Evolutionary conservation across 2,329 filamentous ascomycete species (phyloP), one percentile per base, ranked within the genome.

Genomic region (Coleophoma crateriformis): DNA sequence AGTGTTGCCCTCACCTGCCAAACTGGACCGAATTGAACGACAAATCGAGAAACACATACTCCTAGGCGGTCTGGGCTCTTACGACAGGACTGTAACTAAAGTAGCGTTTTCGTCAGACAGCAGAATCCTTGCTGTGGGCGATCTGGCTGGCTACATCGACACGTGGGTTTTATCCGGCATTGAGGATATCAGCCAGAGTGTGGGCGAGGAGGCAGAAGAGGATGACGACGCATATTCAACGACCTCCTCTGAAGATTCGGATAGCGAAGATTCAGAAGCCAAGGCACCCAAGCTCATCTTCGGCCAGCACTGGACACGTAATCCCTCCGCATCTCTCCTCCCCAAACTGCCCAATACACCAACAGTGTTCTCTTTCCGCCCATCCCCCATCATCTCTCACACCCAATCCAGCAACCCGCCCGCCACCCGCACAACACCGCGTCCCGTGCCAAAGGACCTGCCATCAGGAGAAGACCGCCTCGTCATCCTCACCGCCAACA

Each of bases 141-240:
- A 96, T 65, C 69, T 96, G 47, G 84, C 87, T 40, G 94, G 94
- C 40, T 90, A 85, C 67, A 75, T 97, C 33, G 91, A 97, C 63
- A 90, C 85, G 15, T 99, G 91, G 88, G 71, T 90, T 1, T 69
- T 95, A 48, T 77, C 81, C 61, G 78, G 78, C 35, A 67, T 78
- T 52, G 73, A 78, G 58, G 76, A 81, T 56, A 55, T 63, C 2
- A 70, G 68, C 13, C 69, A 73, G 19, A 64, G 68, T 35, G 63
- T 48, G 40, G 55, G 56, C 15, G 61, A 66, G 32, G 63, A 56
- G 51, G 47, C 61, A 39, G 58, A 67, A 64, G 66, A 70, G 53
- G 60, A 68, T 63, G 65, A 69, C 55, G 56, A 63, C 38, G 52
- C 59, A 48, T 60, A 61, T 50, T 52, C 58, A 15, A 53, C 56